A percentile compares a stretch with the other conserved stretches of the same genome.
These are phyloP conservation scores for Ganoderma leucocontextum DNA, from an alignment of 1,284 basidiomycete species.

Conservation along the genomic window DNA sequence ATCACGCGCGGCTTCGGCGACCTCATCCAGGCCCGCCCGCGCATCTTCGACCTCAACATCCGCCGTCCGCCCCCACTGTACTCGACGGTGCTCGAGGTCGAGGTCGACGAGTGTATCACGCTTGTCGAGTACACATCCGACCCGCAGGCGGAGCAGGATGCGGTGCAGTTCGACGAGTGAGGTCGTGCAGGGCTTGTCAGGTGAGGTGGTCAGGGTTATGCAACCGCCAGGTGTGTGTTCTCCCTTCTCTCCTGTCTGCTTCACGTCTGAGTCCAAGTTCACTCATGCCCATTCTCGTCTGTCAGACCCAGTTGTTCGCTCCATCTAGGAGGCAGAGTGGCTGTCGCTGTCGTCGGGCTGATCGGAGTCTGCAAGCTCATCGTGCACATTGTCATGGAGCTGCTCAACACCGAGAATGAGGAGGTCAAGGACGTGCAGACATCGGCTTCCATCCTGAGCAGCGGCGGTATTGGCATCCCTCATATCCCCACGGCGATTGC, in stretches of 20 bases:
- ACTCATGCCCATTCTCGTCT: too few relatives aligned
- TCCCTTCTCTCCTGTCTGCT: background rate
- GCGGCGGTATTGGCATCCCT: conserved; percentile 42
- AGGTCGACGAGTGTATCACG: conserved; percentile 95
- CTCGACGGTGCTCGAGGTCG: conserved; percentile 79
- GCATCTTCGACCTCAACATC: conserved; percentile 90
- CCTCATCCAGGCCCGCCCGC: conserved; percentile 92
- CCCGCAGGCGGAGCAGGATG: conserved; percentile 79
- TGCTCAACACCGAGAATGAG: conserved; percentile 86
- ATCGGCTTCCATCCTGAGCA: conserved; percentile 28
- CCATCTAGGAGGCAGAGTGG: conserved; percentile 88
- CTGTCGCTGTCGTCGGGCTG: conserved; percentile 79
- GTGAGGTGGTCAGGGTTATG: conserved; percentile 91
- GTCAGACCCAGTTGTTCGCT: conserved; percentile 72
- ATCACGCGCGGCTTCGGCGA: conserved; percentile 95
- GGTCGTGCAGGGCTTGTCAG: conserved; percentile 85
- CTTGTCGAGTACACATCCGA: conserved; percentile 94
- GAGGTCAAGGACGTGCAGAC: conserved; percentile 55
- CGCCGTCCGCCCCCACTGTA: conserved; percentile 85
- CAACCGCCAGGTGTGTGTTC: conserved; percentile 68
- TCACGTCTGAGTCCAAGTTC: too few relatives aligned
- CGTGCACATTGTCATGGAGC: conserved; percentile 82
- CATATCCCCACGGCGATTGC: conserved; percentile 49
- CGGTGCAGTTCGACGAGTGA: conserved; percentile 80
- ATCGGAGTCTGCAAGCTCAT: conserved; percentile 77